These are phyloP conservation scores for Ceratocystis variospora DNA, from an alignment of 2,329 filamentous ascomycete genomes.

Conservation along the genomic window DNA sequence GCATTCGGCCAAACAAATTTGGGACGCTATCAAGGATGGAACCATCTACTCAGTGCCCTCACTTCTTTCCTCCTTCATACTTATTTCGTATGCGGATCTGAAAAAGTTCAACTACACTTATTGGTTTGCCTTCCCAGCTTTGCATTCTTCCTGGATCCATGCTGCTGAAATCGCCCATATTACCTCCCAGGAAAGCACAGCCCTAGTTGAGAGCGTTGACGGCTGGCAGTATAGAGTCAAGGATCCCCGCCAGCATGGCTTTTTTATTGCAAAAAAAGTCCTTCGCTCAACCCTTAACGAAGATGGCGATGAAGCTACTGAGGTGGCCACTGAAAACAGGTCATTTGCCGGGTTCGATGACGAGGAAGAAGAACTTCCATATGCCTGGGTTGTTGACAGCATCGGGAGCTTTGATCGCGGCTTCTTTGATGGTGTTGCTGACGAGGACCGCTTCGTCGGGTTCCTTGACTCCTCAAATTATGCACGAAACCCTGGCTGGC, in stretches of 20 bases:
- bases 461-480: slow-evolving; percentile 94
- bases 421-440: slow-evolving; percentile 62
- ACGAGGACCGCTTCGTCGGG: slow-evolving; percentile 67
- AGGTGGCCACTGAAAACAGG: slow-evolving; percentile 34
- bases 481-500: slow-evolving; percentile 76
- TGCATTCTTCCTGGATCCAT: slow-evolving; percentile 75
- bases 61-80: slow-evolving; percentile 72
- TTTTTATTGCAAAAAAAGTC: slow-evolving; percentile 82
- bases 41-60: slow-evolving; percentile 93
- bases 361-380: slow-evolving; percentile 35
- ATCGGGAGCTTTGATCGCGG: slow-evolving; percentile 69
- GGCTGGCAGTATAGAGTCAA: slow-evolving; percentile 71
- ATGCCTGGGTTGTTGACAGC: slow-evolving; percentile 62
- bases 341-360: slow-evolving; percentile 33
- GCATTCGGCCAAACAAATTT: slow-evolving; percentile 47
- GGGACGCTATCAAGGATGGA: slow-evolving; percentile 93
- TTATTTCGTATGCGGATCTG: slow-evolving; percentile 85
- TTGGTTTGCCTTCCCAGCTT: slow-evolving; percentile 89
- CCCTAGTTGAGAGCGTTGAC: slow-evolving; percentile 67
- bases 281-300: slow-evolving; percentile 19
- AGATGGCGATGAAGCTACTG: slow-evolving; percentile 24
- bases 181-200: slow-evolving; percentile 55
- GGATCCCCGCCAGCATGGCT: slow-evolving; percentile 76
- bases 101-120: slow-evolving; percentile 98
- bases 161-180: slow-evolving; percentile 42